Percentiles rank a stretch among this genome's conserved stretches.
phyloP scores from a whole-genome alignment of 129 eudicot genomes.

The Apium graveolens region DNA sequence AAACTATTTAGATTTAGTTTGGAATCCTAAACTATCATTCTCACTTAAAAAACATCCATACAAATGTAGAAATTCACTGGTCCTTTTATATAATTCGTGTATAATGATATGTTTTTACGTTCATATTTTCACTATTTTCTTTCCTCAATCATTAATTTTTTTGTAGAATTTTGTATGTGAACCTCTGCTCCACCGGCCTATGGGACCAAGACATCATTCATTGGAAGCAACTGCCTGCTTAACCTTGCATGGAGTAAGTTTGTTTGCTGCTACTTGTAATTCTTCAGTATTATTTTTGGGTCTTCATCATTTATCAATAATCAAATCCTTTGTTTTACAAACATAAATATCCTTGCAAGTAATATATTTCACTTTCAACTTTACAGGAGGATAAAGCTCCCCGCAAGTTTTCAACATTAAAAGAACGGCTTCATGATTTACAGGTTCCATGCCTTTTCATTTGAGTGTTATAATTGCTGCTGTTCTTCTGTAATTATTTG shows the following conservation, averaged over 20 bases:
- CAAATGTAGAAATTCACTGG: background rate
- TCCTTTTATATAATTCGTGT: background rate
- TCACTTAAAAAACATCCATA: background rate
- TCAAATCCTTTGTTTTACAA: background rate
- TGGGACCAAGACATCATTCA: slow-evolving; percentile 67
- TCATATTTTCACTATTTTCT: slow-evolving; percentile 5
- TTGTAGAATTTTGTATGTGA: slow-evolving; percentile 39
- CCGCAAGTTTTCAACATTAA: slow-evolving; percentile 40
- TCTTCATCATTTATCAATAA: background rate
- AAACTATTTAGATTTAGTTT: background rate
- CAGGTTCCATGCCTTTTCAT: slow-evolving; percentile 32
- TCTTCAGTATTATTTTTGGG: background rate
- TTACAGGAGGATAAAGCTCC: slow-evolving; percentile 34
- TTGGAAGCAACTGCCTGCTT: slow-evolving; percentile 43
- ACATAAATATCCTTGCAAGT: background rate
- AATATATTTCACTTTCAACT: slow-evolving; percentile 7
- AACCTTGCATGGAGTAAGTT: slow-evolving; percentile 39
- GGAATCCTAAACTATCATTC: background rate
- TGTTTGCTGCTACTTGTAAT: slow-evolving; percentile 8
- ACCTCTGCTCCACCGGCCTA: slow-evolving; percentile 55
- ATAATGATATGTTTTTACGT: background rate
- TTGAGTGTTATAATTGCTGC: background rate
- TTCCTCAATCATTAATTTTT: background rate
- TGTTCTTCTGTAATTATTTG: background rate
- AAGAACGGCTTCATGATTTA: slow-evolving; percentile 49